Evolutionary conservation across 2,329 filamentous ascomycete genomes (phyloP), one percentile per base, ranked within the genome.

Genomic region (Colletotrichum sp.): DNA sequence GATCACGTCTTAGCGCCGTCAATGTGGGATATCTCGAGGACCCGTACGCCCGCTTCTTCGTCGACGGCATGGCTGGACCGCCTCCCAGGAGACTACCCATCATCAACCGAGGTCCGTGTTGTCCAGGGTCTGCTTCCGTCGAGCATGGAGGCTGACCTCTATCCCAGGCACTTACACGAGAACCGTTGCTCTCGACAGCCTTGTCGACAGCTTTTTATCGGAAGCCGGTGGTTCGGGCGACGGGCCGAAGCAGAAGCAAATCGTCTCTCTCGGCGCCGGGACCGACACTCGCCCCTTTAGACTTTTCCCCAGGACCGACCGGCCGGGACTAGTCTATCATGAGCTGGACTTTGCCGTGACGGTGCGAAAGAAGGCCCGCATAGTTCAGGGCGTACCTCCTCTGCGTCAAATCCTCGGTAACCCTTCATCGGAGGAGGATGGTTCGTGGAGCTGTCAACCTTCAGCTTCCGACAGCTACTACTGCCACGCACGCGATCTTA

Each of bases 241-340:
- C n/a, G 32, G 77, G 25, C 29, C 75, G 30, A 67, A 30, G 22
- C 77, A 85, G 61, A 92, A 91, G 77, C 97, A 99, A 83, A 95
- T 99, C 76, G 90, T 99, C 77, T 98, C 96, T 0, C 90, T 99
- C 1, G 97, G 97, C 34, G 96, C 97, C 19, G 97, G 97, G 29
- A 98, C 96, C 13, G 97, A 99, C 83, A 99, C 97, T 8, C 92
- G 97, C 19, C 94, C 93, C 76, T 96, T 98, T 81, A 93, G 95
- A 25, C 86, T 98, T 1, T 89, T 95, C 75, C 85, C 90, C 11
- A 83, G 86, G 19, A 83, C 87, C 1, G 69, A 76, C 8, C 78
- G 81, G 7, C 72, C 80, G 16, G 81, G 84, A 15, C 84, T 98
- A 22, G 83, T 94, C 74, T 99, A 99, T 84, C 96, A 99, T 84